phyloP scores from a whole-genome alignment of 371 early-diverging fungal genomes.

The Blakeslea trispora region DNA sequence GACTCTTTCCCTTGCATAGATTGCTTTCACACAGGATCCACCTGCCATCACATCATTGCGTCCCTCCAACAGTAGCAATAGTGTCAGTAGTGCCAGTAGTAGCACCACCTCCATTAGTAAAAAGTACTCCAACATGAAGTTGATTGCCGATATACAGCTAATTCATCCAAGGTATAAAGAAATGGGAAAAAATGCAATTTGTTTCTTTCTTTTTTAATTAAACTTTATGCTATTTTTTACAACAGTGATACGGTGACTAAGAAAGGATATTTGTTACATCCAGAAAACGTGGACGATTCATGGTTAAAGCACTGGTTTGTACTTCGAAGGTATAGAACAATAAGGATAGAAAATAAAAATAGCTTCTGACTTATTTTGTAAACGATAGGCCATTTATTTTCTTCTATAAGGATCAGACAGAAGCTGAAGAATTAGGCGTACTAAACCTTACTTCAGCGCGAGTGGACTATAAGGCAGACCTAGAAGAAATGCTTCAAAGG shows the following conservation, averaged over 20 bases:
- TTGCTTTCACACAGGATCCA: slow-evolving; percentile 29
- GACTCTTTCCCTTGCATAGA: slow-evolving; percentile 19
- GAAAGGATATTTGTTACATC: slow-evolving; percentile 55
- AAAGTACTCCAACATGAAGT: slow-evolving; percentile 19
- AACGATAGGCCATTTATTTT: slow-evolving; percentile 70
- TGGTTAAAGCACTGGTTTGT: slow-evolving; percentile 46
- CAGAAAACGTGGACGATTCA: slow-evolving; percentile 31
- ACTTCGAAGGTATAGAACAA: slow-evolving; percentile 36
- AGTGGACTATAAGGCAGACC: slow-evolving; percentile 62
- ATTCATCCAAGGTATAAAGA: slow-evolving; percentile 31
- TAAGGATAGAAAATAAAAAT: not conserved
- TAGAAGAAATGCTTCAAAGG: slow-evolving; percentile 50
- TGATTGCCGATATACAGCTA: slow-evolving; percentile 30
- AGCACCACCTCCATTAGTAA: slow-evolving; percentile 10
- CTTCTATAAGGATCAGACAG: slow-evolving; percentile 61
- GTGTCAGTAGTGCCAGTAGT: slow-evolving; percentile 22
- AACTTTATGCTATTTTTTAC: slow-evolving; percentile 17
- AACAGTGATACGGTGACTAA: slow-evolving; percentile 53
- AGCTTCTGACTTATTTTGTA: not conserved
- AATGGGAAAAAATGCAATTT: slow-evolving; percentile 12
- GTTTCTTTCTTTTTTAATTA: slow-evolving; percentile 38
- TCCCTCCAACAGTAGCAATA: slow-evolving; percentile 16
- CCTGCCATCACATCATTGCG: slow-evolving; percentile 19
- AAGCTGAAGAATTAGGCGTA: slow-evolving; percentile 63
- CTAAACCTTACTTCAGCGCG: slow-evolving; percentile 67